Evolutionary conservation across 352 stramenopile genomes (phyloP).

Genomic region (Pythium brachiatum): DNA sequence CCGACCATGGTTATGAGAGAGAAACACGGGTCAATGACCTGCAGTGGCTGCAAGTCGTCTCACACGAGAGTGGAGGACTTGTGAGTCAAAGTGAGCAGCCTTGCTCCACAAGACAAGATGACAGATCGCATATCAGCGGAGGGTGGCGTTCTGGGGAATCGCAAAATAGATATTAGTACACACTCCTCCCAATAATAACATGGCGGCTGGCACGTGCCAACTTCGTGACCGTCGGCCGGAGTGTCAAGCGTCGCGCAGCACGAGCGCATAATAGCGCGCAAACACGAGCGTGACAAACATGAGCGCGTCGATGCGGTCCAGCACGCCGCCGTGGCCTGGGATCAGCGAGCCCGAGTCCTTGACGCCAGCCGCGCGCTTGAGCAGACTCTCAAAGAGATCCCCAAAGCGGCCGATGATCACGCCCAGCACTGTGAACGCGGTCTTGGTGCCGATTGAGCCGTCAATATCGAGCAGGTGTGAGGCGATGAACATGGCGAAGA

Average conservation of each 20-base stretch:
- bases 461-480: conserved; percentile 63
- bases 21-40: too few relatives aligned
- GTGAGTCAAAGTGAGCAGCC: too few relatives aligned
- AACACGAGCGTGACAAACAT: conserved; percentile 87
- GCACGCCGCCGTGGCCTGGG: conserved; percentile 93
- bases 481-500: conserved; percentile 81
- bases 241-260: conserved; percentile 4
- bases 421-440: conserved; percentile 82
- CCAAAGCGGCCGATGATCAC: conserved; percentile 93
- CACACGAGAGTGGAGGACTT: too few relatives aligned
- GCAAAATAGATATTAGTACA: conserved; percentile 5
- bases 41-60: too few relatives aligned
- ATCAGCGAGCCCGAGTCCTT: conserved; percentile 95
- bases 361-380: conserved; percentile 93
- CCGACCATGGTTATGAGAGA: too few relatives aligned
- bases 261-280: conserved; percentile 39
- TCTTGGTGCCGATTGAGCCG: conserved; percentile 70
- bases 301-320: conserved; percentile 94
- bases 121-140: too few relatives aligned
- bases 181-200: neutral
- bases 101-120: too few relatives aligned
- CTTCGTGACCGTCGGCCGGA: too few relatives aligned
- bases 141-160: neutral
- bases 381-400: conserved; percentile 94
- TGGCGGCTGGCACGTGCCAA: neutral